These are phyloP conservation scores for Cystofilobasidium macerans DNA, from an alignment of 768 basidiomycete genomes.

Conservation along the genomic window DNA sequence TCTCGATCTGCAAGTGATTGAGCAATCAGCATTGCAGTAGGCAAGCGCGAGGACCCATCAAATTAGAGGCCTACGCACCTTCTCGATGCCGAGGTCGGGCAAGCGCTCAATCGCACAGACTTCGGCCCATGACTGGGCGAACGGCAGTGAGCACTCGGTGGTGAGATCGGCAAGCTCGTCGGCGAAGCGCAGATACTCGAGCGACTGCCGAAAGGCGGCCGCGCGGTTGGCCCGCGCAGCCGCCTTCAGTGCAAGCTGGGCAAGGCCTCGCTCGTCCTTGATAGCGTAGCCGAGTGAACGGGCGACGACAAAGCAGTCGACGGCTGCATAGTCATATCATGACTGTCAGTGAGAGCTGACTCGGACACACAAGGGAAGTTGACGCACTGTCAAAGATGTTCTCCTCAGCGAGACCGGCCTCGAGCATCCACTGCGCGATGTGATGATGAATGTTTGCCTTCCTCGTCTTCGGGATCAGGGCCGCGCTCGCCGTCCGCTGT, in stretches of 20 bases:
- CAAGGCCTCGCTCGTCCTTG: neutral
- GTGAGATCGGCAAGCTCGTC: slow-evolving; percentile 4
- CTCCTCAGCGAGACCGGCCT: neutral
- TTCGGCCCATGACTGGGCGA: slow-evolving; percentile 4
- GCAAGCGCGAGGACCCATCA: too few relatives aligned
- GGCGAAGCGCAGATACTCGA: slow-evolving; percentile 1
- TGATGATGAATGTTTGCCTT: slow-evolving; percentile 1
- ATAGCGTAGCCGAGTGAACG: neutral
- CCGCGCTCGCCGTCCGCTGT: neutral
- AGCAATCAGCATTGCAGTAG: too few relatives aligned
- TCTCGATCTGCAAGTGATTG: neutral
- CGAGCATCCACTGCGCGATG: neutral
- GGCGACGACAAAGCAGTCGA: neutral
- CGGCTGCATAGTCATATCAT: neutral
- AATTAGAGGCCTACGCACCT: too few relatives aligned
- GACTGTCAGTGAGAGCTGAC: neutral
- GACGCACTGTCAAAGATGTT: slow-evolving; percentile 7
- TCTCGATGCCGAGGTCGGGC: neutral
- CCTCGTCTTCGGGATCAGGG: neutral
- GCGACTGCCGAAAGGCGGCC: slow-evolving; percentile 3
- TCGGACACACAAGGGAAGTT: neutral
- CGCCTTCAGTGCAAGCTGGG: neutral
- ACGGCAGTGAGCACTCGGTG: neutral
- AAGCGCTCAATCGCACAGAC: neutral
- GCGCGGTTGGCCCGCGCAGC: slow-evolving; percentile 7